A percentile compares a stretch with the other conserved stretches of the same genome.
phyloP scores from a whole-genome alignment of 2,329 filamentous ascomycete species.

The Fusarium veterinarium region DNA sequence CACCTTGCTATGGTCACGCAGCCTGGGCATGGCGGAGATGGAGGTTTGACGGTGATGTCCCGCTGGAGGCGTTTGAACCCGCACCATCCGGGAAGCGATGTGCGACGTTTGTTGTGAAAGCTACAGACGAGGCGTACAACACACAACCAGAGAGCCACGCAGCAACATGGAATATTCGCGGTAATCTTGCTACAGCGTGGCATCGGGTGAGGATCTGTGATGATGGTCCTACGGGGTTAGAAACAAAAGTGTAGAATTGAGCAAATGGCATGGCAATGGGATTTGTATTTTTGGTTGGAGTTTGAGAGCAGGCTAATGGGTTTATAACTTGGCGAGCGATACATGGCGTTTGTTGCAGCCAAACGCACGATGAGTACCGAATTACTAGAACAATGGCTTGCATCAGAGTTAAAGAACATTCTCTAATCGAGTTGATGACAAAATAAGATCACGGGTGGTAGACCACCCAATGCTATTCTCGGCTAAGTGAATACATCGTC shows the following conservation, averaged over 20 bases:
- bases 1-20: constrained; percentile 56
- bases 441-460: neutral
- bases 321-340: constrained; percentile 1
- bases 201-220: constrained; percentile 63
- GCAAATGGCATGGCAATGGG: neutral
- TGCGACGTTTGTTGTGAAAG: constrained; percentile 70
- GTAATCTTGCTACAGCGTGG: constrained; percentile 76
- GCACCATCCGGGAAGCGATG: constrained; percentile 47
- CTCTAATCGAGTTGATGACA: neutral
- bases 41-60: constrained; percentile 65
- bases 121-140: constrained; percentile 74
- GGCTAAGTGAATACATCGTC: constrained; percentile 30
- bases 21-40: constrained; percentile 74
- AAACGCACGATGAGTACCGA: neutral
- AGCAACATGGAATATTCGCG: constrained; percentile 71
- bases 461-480: constrained; percentile 30
- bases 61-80: constrained; percentile 46
- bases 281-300: neutral
- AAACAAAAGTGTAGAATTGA: neutral
- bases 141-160: constrained; percentile 71
- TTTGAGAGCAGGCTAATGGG: constrained; percentile 1
- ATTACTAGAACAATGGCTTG: neutral
- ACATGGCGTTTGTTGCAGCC: neutral
- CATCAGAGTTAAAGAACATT: neutral
- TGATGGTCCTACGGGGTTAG: constrained; percentile 42